phyloP scores from a whole-genome alignment of 2,329 filamentous ascomycete genomes.

The Anthostomella pinea region DNA sequence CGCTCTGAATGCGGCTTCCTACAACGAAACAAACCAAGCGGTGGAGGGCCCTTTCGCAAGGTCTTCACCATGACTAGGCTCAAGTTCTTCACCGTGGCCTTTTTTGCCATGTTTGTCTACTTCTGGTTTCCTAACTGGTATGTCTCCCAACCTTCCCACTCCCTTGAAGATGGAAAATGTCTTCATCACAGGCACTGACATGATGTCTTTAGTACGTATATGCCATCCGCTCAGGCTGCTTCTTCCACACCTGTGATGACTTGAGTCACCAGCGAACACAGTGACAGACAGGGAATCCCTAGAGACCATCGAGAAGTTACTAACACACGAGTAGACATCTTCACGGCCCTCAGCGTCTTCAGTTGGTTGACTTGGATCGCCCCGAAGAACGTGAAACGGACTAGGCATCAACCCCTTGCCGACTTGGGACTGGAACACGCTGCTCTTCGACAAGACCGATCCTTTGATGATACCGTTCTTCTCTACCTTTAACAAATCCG shows the following conservation, averaged over 20 bases:
- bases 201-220: too few relatives aligned
- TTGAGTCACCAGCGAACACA: too few relatives aligned
- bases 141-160: too few relatives aligned
- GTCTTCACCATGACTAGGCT: constrained; percentile 42
- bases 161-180: too few relatives aligned
- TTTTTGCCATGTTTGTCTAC: constrained; percentile 47
- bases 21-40: constrained; percentile 38
- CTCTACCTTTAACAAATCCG: constrained; percentile 60
- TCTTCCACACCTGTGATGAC: too few relatives aligned
- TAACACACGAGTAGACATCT: too few relatives aligned
- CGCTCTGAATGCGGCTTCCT: constrained; percentile 46
- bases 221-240: too few relatives aligned
- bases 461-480: constrained; percentile 48
- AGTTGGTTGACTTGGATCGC: constrained; percentile 55
- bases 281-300: too few relatives aligned
- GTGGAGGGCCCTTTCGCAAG: constrained; percentile 40
- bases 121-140: constrained; percentile 53
- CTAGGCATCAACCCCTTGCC: constrained; percentile 35
- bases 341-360: constrained; percentile 44
- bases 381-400: constrained; percentile 34
- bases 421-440: constrained; percentile 41
- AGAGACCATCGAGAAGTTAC: too few relatives aligned
- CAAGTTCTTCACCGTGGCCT: constrained; percentile 43
- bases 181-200: too few relatives aligned
- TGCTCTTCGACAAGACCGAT: constrained; percentile 23